Percentiles rank a stretch among this genome's conserved stretches.
phyloP scores from a whole-genome alignment of 2,329 filamentous ascomycete species.

The Chaetomium sp. region DNA sequence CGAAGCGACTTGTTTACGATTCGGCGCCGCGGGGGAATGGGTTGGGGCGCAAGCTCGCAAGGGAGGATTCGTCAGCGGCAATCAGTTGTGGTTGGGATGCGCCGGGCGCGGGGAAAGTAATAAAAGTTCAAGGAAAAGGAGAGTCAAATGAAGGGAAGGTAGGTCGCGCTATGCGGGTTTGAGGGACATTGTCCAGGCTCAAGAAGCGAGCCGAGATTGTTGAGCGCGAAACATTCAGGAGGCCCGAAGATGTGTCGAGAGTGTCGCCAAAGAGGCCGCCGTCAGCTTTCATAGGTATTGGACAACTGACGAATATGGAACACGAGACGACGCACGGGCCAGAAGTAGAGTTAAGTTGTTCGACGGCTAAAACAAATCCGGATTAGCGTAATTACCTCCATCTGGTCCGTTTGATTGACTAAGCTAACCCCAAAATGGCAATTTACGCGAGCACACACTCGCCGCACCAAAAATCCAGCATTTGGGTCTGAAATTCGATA shows the following conservation, averaged over 20 bases:
- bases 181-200: constrained; percentile 7
- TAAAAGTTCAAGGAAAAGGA: not conserved
- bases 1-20: not conserved
- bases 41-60: not conserved
- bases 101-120: not conserved
- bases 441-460: constrained; percentile 35
- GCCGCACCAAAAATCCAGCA: constrained; percentile 23
- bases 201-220: not conserved
- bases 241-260: not conserved
- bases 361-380: not conserved
- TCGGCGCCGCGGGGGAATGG: not conserved
- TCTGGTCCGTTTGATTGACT: not conserved
- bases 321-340: constrained; percentile 7
- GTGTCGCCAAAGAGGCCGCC: constrained; percentile 6
- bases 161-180: not conserved
- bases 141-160: constrained; percentile 11
- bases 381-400: not conserved
- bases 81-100: not conserved
- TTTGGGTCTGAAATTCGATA: constrained; percentile 22
- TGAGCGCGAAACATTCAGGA: constrained; percentile 9
- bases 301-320: constrained; percentile 10
- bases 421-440: constrained; percentile 17
- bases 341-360: not conserved
- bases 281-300: not conserved
- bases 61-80: constrained; percentile 4